Base-by-base conservation (phyloP, 1,139 yeast genomes). In the Tardiomyces digboiensis region DNA sequence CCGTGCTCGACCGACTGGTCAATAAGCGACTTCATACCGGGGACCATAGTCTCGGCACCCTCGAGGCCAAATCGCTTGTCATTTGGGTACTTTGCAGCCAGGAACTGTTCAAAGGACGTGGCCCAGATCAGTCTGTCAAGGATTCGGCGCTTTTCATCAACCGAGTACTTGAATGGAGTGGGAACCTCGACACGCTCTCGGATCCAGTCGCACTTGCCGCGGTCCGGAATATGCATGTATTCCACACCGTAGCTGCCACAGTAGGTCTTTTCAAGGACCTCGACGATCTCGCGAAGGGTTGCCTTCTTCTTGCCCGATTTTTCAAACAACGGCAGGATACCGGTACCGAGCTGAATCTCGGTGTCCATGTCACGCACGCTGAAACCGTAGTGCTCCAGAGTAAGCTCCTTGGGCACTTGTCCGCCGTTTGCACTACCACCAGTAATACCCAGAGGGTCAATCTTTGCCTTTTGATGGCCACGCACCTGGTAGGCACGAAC, bases 401-500 rank as follows among this genome's bases (percentile, higher is more conserved):
- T 86, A 61, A 93, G 75, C 70, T 91, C 98, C 62, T 76, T 81
- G 52, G 97, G 97, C 36, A 72, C 53, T 18, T 67, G 64, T 46
- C 71, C 68, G 33, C 66, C 58, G 48, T 70, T 64, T 56, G 79
- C 83, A 39, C 52, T 46, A 45, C 53, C 52, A 53, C 93, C 96
- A 22, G 91, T 79, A 59, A 91, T 84, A 36, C 85, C 93, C 61
- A 91, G 73, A 16, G 99, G 99, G 67, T 91, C 99, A 50, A 89
- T 82, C 60, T 81, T 83, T 42, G 98, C 97, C 71, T 86, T 87
- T 65, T 82, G 85, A 66, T 91, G 98, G 53, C 98, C 99, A 67
- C 97, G 81, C 44, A 91, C 98, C 71, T 91, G 98, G 70, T 89
- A 93, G 39, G 98, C 98, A 66, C 99, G 85, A 50, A 93, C 97